Conservation (phyloP, 768 basidiomycete species). For the Amanita phalloides region DNA sequence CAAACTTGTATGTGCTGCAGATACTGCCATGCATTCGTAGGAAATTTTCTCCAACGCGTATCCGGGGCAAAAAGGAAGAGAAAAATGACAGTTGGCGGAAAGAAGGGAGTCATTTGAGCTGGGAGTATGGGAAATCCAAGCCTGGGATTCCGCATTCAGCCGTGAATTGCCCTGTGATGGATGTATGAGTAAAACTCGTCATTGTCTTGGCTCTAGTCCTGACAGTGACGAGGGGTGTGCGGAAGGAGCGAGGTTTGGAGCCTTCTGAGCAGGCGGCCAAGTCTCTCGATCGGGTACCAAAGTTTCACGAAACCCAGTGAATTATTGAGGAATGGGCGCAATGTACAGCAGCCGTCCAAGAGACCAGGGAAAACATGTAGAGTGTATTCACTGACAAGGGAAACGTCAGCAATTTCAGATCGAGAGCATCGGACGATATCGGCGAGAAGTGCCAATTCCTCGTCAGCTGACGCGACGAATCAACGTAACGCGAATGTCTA, state of each 20-base stretch:
- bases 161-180: neutral
- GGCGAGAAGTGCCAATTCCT: neutral
- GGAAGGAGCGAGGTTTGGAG: slow-evolving; percentile 4
- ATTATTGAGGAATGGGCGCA: neutral
- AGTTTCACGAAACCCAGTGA: slow-evolving; percentile 4
- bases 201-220: neutral
- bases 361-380: neutral
- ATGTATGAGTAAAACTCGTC: neutral
- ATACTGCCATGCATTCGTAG: neutral
- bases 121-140: neutral
- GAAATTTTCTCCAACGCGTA: slow-evolving; percentile 1
- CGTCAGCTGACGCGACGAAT: neutral
- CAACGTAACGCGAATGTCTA: slow-evolving; percentile 5
- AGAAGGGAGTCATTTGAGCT: slow-evolving; percentile 1
- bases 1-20: slow-evolving; percentile 1
- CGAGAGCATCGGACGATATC: slow-evolving; percentile 5
- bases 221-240: neutral
- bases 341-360: neutral
- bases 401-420: slow-evolving; percentile 4
- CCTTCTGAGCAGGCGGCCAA: neutral
- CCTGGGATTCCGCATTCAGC: neutral
- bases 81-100: slow-evolving; percentile 3
- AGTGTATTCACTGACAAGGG: neutral
- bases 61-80: neutral
- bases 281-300: neutral